Evolutionary conservation across 345 rosid genomes (phyloP).

Genomic region (Anacardium occidentale): DNA sequence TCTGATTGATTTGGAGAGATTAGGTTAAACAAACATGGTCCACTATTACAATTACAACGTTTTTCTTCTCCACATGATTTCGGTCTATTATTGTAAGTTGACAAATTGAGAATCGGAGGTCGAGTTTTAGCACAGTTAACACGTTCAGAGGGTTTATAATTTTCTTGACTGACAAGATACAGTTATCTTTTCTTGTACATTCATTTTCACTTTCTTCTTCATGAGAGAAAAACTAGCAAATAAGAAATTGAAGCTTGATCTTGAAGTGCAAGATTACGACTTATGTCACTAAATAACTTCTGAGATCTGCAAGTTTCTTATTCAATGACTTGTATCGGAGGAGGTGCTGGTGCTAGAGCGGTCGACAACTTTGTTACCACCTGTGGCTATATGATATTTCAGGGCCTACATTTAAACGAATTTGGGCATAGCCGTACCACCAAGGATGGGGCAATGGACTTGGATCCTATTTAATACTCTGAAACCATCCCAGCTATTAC

Average conservation of each 20-base stretch:
- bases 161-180: constrained; percentile 27
- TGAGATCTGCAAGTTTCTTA: background rate
- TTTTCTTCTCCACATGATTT: too few relatives aligned
- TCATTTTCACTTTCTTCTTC: constrained; percentile 13
- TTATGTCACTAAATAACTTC: background rate
- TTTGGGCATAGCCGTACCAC: too few relatives aligned
- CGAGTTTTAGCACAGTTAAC: background rate
- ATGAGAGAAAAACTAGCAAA: constrained; percentile 13
- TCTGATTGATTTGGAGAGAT: background rate
- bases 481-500: too few relatives aligned
- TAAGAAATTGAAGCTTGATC: background rate
- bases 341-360: background rate
- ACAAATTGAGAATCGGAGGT: background rate
- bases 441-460: too few relatives aligned
- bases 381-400: background rate
- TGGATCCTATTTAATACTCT: too few relatives aligned
- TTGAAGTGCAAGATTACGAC: constrained; percentile 34
- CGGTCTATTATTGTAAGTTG: background rate
- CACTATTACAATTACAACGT: background rate
- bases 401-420: background rate
- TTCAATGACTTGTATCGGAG: background rate
- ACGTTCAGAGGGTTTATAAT: too few relatives aligned
- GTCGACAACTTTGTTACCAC: background rate
- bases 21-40: constrained; percentile 19
- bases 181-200: constrained; percentile 3